Percentiles rank a stretch among this genome's conserved stretches.
Evolutionary conservation across 306 rosid species (phyloP).

Genomic region (Quercus gilva): DNA sequence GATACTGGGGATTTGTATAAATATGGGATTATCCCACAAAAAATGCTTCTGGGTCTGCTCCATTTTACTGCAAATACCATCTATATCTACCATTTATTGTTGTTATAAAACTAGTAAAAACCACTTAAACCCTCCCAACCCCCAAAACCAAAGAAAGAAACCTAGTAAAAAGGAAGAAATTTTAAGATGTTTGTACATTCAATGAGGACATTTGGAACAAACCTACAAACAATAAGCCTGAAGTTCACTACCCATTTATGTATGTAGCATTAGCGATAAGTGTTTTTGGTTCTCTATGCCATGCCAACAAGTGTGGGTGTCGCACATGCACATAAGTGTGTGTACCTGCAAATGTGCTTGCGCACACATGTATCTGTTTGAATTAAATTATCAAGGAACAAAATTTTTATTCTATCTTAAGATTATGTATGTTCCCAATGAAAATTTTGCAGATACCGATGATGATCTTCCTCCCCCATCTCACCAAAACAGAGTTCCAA

Average conservation of each 20-base stretch:
- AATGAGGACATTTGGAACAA: neutral
- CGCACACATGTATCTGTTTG: neutral
- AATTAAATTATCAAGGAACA: neutral
- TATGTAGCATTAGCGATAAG: neutral
- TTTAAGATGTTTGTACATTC: neutral
- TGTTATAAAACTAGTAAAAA: neutral
- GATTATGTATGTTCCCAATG: slow-evolving; percentile 18
- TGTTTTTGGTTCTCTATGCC: neutral
- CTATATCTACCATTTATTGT: neutral
- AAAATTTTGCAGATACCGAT: slow-evolving; percentile 49
- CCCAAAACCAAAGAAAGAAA: no score
- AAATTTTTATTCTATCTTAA: neutral
- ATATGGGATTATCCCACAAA: neutral
- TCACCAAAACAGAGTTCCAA: slow-evolving; percentile 58
- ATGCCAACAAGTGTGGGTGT: neutral
- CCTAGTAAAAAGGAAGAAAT: neutral
- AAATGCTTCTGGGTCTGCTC: neutral
- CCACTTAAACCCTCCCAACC: no score
- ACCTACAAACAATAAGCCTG: neutral
- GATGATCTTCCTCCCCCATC: slow-evolving; percentile 63
- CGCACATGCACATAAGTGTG: neutral
- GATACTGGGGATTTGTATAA: neutral
- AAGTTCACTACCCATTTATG: neutral
- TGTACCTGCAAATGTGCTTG: neutral
- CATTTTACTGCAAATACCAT: neutral